These are phyloP conservation scores for Gnetum montanum DNA, from an alignment of 75 land plant species.

Conservation along the genomic window DNA sequence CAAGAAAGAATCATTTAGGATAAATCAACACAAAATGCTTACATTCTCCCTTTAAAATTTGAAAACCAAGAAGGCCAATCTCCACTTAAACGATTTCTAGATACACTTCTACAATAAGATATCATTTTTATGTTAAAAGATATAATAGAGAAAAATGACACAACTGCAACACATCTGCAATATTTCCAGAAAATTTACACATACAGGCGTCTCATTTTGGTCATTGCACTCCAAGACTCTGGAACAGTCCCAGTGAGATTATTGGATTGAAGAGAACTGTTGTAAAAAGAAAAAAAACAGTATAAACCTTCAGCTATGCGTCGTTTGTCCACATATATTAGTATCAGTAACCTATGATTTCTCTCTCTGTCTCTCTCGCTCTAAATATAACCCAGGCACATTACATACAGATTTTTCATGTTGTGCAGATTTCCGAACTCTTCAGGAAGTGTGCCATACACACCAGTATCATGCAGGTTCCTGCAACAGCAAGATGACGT, in stretches of 20 bases:
- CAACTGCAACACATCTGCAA: not conserved
- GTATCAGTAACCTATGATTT: not conserved
- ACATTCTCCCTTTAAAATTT: constrained; percentile 3
- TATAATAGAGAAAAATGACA: not conserved
- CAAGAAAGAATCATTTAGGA: not conserved
- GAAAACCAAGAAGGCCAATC: not conserved
- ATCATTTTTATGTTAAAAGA: not conserved
- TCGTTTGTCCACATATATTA: too few relatives aligned
- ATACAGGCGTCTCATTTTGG: too few relatives aligned
- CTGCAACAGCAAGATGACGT: not conserved
- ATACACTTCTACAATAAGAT: not conserved
- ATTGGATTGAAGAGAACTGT: constrained; percentile 2
- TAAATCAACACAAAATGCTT: not conserved
- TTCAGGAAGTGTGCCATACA: not conserved
- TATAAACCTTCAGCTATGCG: too few relatives aligned
- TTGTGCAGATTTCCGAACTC: constrained; percentile 4
- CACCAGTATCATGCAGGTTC: not conserved
- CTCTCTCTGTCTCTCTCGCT: not conserved
- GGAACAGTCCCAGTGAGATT: constrained; percentile 1
- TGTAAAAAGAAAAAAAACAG: not conserved
- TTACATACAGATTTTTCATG: not conserved
- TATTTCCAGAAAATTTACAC: not conserved
- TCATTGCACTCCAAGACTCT: not conserved
- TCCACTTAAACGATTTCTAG: constrained; percentile 3
- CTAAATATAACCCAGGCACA: not conserved